Evolutionary conservation across 1,139 yeast genomes (phyloP).

Genomic region (Pichia sp.): DNA sequence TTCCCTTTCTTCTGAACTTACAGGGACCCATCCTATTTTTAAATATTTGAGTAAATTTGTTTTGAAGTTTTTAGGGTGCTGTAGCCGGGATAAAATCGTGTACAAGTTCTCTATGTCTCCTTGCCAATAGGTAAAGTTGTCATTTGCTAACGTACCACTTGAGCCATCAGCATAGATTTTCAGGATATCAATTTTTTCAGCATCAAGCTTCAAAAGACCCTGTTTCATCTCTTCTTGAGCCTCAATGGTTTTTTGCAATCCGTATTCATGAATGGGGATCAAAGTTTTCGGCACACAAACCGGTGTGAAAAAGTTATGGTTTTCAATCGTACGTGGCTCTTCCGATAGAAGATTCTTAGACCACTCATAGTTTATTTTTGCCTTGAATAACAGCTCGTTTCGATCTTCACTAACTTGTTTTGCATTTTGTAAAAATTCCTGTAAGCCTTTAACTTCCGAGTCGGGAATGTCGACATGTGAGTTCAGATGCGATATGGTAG

Average conservation of each 20-base stretch:
- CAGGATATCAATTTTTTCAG: constrained; percentile 37
- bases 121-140: constrained; percentile 6
- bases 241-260: background rate
- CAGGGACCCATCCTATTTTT: constrained; percentile 13
- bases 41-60: background rate
- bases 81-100: background rate
- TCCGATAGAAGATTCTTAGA: constrained; percentile 34
- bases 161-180: constrained; percentile 38
- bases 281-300: constrained; percentile 30
- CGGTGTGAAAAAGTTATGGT: constrained; percentile 51
- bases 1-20: constrained; percentile 7
- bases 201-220: background rate
- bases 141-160: constrained; percentile 3
- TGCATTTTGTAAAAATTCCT: constrained; percentile 41
- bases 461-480: constrained; percentile 4
- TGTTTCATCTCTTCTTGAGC: constrained; percentile 2
- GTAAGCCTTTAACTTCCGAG: constrained; percentile 15
- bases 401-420: constrained; percentile 38
- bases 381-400: constrained; percentile 45
- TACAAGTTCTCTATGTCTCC: constrained; percentile 9
- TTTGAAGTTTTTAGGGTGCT: constrained; percentile 4
- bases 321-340: constrained; percentile 40
- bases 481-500: constrained; percentile 15
- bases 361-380: constrained; percentile 53
- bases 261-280: constrained; percentile 12